Conservation (phyloP, 495 filamentous ascomycete genomes). For the Aspergillus affinis region DNA sequence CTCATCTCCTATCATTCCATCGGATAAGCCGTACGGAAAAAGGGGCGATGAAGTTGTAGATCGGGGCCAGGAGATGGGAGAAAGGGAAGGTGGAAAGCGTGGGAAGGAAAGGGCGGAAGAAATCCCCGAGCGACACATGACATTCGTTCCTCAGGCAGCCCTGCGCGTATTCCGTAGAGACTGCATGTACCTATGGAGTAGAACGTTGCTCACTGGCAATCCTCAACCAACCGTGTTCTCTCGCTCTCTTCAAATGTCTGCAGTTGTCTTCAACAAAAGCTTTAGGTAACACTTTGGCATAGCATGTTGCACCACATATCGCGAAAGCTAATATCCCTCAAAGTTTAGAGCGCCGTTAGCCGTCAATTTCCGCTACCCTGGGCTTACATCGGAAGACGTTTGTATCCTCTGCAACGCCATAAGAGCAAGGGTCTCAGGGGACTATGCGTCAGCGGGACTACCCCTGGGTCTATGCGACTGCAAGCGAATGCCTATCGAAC, state of each 20-base stretch:
- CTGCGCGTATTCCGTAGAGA: neutral
- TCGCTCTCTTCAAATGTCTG: neutral
- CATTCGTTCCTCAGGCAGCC: constrained; percentile 1
- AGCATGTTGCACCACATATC: neutral
- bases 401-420: neutral
- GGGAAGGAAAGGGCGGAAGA: neutral
- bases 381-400: neutral
- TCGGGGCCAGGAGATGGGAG: neutral
- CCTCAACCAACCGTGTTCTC: neutral
- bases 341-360: neutral
- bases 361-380: neutral
- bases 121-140: neutral
- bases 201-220: neutral
- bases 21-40: neutral
- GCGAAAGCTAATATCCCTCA: neutral
- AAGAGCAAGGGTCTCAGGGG: neutral
- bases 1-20: neutral
- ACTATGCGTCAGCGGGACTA: neutral
- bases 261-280: neutral
- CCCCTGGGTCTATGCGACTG: neutral
- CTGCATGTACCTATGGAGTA: no score
- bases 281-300: neutral
- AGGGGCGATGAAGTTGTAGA: neutral
- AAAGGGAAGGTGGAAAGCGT: neutral
- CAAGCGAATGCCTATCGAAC: neutral